These are phyloP conservation scores for Neofusicoccum ribis DNA, from an alignment of 2,329 filamentous ascomycete species.

Conservation along the genomic window DNA sequence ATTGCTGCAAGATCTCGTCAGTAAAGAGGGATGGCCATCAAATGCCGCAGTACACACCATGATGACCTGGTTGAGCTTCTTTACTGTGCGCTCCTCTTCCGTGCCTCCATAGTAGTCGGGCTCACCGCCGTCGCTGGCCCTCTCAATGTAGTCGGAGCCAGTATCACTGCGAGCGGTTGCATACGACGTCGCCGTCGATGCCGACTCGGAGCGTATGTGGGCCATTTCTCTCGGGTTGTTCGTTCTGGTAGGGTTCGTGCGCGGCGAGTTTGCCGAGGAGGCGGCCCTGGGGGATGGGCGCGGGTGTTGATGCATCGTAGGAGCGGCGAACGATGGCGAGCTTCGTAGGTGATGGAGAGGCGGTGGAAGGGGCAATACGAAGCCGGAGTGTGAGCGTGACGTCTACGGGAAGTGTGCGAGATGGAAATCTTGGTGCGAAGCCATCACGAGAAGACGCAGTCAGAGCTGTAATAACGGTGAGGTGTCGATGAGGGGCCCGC, in stretches of 20 bases:
- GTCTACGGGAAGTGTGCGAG: conserved; percentile 15
- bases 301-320: conserved; percentile 85
- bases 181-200: conserved; percentile 55
- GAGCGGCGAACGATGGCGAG: conserved; percentile 11
- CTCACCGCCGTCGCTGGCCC: conserved; percentile 53
- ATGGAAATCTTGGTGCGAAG: conserved; percentile 13
- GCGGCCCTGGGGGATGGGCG: conserved; percentile 71
- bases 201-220: conserved; percentile 27
- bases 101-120: conserved; percentile 42
- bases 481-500: not conserved
- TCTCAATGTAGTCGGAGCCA: conserved; percentile 43
- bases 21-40: conserved; percentile 17
- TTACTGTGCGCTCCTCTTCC: conserved; percentile 36
- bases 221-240: conserved; percentile 73
- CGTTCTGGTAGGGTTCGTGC: conserved; percentile 62
- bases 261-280: conserved; percentile 29
- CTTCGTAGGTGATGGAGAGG: not conserved
- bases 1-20: conserved; percentile 64
- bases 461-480: not conserved
- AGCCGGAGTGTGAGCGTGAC: not conserved
- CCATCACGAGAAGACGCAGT: conserved; percentile 14
- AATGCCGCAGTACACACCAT: conserved; percentile 59
- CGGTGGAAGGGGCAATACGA: not conserved
- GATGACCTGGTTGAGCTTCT: conserved; percentile 87
- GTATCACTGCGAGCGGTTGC: conserved; percentile 38